Conservation (phyloP, 805 yeast species). For the Saccharomyces eubayanus region DNA sequence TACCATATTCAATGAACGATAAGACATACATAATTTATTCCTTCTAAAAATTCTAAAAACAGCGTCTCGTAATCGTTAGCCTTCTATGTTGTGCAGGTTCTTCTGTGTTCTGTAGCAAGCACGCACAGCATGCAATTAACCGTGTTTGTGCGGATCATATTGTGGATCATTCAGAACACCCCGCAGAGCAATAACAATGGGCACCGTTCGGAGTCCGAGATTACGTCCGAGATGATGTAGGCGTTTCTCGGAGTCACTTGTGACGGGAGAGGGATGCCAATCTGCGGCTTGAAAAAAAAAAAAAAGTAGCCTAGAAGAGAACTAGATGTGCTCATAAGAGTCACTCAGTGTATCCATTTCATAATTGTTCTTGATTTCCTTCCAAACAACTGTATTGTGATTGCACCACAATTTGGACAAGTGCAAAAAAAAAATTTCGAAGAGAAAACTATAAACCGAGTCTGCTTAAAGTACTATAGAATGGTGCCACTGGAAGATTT, state of each 20-base stretch:
- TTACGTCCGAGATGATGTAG: neutral
- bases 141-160: neutral
- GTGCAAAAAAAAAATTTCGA: neutral
- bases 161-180: neutral
- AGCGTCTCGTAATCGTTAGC: neutral
- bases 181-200: neutral
- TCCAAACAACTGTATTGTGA: neutral
- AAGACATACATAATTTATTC: neutral
- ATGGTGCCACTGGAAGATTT: slow-evolving; percentile 1
- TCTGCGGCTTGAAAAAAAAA: neutral
- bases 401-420: neutral
- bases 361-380: neutral
- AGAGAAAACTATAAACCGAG: neutral
- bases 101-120: neutral
- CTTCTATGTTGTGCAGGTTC: neutral
- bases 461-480: neutral
- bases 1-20: neutral
- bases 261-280: neutral
- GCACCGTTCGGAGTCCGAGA: neutral
- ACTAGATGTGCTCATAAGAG: neutral
- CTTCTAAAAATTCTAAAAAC: neutral
- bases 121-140: neutral
- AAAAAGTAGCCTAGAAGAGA: neutral
- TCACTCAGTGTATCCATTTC: neutral
- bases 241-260: neutral